Base-by-base conservation (phyloP, 139 green algal species). In the Chlamydomonas sphaeroides region DNA sequence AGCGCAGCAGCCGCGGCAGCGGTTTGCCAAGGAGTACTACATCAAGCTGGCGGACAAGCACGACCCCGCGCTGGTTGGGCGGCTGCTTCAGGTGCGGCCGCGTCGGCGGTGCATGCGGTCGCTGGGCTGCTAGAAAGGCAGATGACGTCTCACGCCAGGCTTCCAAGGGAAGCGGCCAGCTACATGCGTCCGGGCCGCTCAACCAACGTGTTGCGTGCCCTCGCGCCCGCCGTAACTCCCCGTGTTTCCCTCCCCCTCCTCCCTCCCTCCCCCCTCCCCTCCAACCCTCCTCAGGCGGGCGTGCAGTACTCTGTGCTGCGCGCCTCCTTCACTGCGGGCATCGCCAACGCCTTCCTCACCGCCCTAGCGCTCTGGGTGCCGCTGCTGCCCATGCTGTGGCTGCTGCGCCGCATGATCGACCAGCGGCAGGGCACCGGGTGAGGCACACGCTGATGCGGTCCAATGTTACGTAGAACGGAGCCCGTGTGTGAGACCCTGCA, bases 341-440 rank as follows among this genome's bases (percentile, higher is more conserved):
- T 88, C 49, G 68, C 74, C 42, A 89, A 88, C 78, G 63, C 88
- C 57, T 71, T 92, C 32, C 79, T 96, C 32, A 91, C 86, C 0
- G 78, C 84, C 15, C 65, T 92, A 38, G 85, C 85, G 36, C 73
- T 98, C 63, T 98, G 95, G 95, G 75, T 98, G n/a, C 95, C 95
- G 21, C 86, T 98, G 66, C 36, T 96, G 36, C 95, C 95, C 8
- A 74, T 98, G 45, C 88, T 97, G 62, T 93, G 94, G 65, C 53
- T 98, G 30, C 78, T 96, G 71, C 84, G 91, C 28, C 78, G 86
- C 1, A 80, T 94, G 32, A 77, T 96, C 63, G 87, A 93, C 36
- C 79, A 76, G 35, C 82, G 84, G 21, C 83, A 87, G 10, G 76
- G 71, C n/a, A 84, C 78, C 6, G 73, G 66, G 78, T 91, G 75